Conservation (phyloP, 2,329 filamentous ascomycete species). For the Mollisia scopiformis region DNA sequence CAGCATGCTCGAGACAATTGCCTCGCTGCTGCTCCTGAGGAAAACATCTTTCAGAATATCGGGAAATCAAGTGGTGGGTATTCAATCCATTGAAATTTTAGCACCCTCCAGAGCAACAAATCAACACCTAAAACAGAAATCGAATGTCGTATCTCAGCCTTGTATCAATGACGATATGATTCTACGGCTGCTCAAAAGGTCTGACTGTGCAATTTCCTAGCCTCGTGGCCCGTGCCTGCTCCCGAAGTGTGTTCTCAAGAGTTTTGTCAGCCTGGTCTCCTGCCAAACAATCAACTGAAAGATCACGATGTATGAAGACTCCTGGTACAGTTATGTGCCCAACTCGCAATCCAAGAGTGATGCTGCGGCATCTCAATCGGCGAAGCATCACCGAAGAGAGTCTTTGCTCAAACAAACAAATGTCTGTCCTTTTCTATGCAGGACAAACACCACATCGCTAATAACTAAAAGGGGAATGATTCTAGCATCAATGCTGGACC, state of each 20-base stretch:
- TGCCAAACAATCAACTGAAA: background rate
- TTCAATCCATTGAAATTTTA: background rate
- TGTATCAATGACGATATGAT: slow-evolving; percentile 25
- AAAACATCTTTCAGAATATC: slow-evolving; percentile 25
- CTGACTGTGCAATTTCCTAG: background rate
- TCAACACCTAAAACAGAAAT: background rate
- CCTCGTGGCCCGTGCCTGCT: background rate
- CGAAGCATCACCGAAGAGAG: slow-evolving; percentile 66
- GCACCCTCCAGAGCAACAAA: background rate
- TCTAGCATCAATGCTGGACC: slow-evolving; percentile 56
- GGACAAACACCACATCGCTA: background rate
- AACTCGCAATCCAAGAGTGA: slow-evolving; percentile 57
- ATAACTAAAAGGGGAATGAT: slow-evolving; percentile 51
- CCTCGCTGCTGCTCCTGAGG: slow-evolving; percentile 20
- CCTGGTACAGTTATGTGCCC: slow-evolving; percentile 80
- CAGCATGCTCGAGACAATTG: slow-evolving; percentile 20
- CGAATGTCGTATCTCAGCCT: slow-evolving; percentile 18
- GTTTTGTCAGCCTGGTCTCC: background rate
- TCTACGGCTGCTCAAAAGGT: background rate
- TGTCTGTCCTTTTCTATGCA: slow-evolving; percentile 44
- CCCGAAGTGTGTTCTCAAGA: slow-evolving; percentile 16
- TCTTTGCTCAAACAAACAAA: slow-evolving; percentile 71
- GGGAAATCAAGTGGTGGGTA: too few species aligned
- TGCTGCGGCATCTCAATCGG: slow-evolving; percentile 45
- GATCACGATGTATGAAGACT: slow-evolving; percentile 74